These are phyloP conservation scores for Fusarium sp. DNA, from an alignment of 2,329 filamentous ascomycete genomes.

Conservation along the genomic window DNA sequence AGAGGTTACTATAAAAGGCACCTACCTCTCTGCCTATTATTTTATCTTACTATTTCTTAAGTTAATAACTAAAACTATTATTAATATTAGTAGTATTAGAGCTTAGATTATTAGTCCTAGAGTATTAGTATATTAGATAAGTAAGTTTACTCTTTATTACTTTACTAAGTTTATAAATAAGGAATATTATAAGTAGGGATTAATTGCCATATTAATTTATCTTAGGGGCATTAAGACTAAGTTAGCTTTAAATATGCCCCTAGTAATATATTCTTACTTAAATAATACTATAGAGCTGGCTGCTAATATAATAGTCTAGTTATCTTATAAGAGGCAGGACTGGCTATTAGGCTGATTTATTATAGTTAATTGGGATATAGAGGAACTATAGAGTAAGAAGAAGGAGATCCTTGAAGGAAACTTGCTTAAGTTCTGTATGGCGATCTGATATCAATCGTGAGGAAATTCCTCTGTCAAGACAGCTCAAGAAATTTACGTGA, in stretches of 20 bases:
- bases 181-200: background rate
- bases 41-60: conserved; percentile 61
- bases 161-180: background rate
- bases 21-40: conserved; percentile 57
- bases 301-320: background rate
- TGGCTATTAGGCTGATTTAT: background rate
- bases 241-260: background rate
- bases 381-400: background rate
- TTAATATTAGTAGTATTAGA: conserved; percentile 57
- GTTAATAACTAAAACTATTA: conserved; percentile 54
- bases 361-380: conserved; percentile 1
- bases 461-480: background rate
- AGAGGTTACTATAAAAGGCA: conserved; percentile 64
- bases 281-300: background rate
- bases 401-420: background rate
- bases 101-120: background rate
- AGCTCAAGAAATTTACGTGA: fast-evolving
- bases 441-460: background rate
- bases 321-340: background rate
- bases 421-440: background rate
- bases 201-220: background rate
- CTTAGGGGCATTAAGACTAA: background rate
- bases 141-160: background rate
- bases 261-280: background rate
- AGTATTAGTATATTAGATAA: background rate